Base-by-base conservation (phyloP, 495 filamentous ascomycete species). In the Cryomyces antarcticus region DNA sequence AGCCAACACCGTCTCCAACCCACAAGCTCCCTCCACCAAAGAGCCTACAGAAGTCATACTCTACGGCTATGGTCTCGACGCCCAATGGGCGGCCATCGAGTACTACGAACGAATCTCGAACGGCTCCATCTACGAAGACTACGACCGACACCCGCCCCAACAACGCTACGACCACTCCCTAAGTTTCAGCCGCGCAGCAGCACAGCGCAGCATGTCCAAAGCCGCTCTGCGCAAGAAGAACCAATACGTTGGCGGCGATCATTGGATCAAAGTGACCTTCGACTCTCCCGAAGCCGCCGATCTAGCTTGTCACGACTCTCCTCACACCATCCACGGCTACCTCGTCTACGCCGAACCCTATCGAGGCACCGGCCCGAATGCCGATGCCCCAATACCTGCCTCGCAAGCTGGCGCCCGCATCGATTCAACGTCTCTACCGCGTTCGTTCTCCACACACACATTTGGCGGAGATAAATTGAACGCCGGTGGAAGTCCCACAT, bases 211-310 rank as follows among this genome's bases (percentile, higher is more conserved):
- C 5, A 56, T 92, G 12, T 77, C 82, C 11, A 56, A 67, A 28
- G 70, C 73, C 31, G 82, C 88, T 49, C 75, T 81, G 48, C 66
- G 64, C 43, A 80, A 83, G 55, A 78, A 82, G 45, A 82, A 80
- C 59, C 69, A 64, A 39, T 80, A 79, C 47, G 75, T 75, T 17
- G 77, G 82, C 42, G 86, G 86, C 11, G 70, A 76, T 46, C 73
- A 86, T 61, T 94, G 86, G 86, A 82, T 94, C 50, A 93, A 93
- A 53, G 69, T 94, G 41, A 94, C 86, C 1, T 94, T 88, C 49
- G 82, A 92, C 59, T 84, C 80, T 5, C 67, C 73, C 30, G 71
- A 78, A 45, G 77, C 84, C 4, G 86, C 84, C 13, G 80, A 86
- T 39, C 67, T 73, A 31, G 86, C 84, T 24, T 64, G 76, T 42